Evolutionary conservation across 1,284 basidiomycete species (phyloP), one percentile per base, ranked within the genome.

Genomic region (Boletellus sp.): DNA sequence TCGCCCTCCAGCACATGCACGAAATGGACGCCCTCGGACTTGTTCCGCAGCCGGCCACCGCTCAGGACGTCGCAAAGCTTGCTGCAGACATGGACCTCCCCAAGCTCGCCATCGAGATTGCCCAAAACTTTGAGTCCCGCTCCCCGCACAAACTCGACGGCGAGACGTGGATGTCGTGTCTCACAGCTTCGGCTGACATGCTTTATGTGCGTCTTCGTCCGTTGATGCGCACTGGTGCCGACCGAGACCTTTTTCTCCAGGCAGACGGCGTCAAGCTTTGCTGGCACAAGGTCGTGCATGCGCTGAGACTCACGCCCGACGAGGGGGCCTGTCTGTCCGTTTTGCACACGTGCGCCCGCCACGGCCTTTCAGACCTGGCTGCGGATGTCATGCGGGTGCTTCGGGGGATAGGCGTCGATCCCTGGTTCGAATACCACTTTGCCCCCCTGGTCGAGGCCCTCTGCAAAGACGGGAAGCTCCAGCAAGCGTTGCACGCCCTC

Each of bases 301-400:
- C 75, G 17, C 62, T 78, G 29, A 69, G 71, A 36, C 60, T 84
- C 40, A 67, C 71, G 1, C 87, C 86, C 0, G 84, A 88, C 55
- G 88, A 92, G 70, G 89, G 89, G 0, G 64, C 84, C 14, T 84
- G 85, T 54, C 58, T 84, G 13, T 69, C 77, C 25, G 79, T 91
- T 10, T 76, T 93, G 19, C 74, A 85, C 53, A 80, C 84, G 1
- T 87, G 87, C 13, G 87, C 78, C 17, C 80, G 88, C 10, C 73
- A 79, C 54, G 87, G 86, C 13, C 70, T 80, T 22, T 76, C 86
- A 1, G 74, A 79, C 34, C 73, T 93, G 2, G 88, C 83, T n/a
- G 69, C 76, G 4, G 77, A 80, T 23, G 84, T 77, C 13, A 68
- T 92, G 35, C 74, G 71, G 1, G 63, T 73, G 4, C 70, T 93